A percentile compares a stretch with the other conserved stretches of the same genome.
Conservation (phyloP, 768 basidiomycete genomes). For the Bullera alba region DNA sequence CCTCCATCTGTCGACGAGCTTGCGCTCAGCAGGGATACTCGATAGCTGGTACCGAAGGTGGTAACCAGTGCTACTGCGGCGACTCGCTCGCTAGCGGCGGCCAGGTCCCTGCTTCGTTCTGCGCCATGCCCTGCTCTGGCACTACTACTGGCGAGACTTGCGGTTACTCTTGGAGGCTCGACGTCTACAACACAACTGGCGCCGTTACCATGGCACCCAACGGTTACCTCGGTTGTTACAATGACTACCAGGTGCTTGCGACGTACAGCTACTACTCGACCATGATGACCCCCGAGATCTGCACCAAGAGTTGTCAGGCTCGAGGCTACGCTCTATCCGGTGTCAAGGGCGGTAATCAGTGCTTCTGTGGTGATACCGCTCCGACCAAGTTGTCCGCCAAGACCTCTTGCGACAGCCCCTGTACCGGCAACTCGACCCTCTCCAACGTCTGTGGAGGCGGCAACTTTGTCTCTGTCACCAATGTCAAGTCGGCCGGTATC, state of each 20-base stretch:
- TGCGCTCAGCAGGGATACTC: constrained; percentile 17
- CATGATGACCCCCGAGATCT: constrained; percentile 18
- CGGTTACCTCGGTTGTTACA: constrained; percentile 18
- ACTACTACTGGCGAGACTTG: too few species aligned
- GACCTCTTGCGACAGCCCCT: neutral
- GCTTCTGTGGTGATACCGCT: constrained; percentile 14
- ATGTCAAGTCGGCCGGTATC: neutral
- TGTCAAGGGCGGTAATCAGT: constrained; percentile 15
- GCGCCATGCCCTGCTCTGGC: neutral
- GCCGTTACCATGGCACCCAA: neutral
- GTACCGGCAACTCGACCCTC: constrained; percentile 10
- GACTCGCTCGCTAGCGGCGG: neutral
- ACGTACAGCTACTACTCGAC: constrained; percentile 6
- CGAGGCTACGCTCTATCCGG: constrained; percentile 11
- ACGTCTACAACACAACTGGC: constrained; percentile 21
- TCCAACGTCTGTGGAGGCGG: constrained; percentile 23
- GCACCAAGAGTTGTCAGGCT: constrained; percentile 14
- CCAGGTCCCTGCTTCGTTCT: neutral
- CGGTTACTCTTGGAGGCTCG: constrained; percentile 21
- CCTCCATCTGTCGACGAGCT: constrained; percentile 15
- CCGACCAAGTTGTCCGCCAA: constrained; percentile 2
- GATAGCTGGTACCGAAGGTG: constrained; percentile 7
- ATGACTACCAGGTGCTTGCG: constrained; percentile 14
- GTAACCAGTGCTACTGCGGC: neutral
- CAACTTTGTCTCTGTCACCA: constrained; percentile 10